A percentile compares a stretch with the other conserved stretches of the same genome.
Conservation (phyloP, 495 filamentous ascomycete species). For the Hypoxylon fragiforme region DNA sequence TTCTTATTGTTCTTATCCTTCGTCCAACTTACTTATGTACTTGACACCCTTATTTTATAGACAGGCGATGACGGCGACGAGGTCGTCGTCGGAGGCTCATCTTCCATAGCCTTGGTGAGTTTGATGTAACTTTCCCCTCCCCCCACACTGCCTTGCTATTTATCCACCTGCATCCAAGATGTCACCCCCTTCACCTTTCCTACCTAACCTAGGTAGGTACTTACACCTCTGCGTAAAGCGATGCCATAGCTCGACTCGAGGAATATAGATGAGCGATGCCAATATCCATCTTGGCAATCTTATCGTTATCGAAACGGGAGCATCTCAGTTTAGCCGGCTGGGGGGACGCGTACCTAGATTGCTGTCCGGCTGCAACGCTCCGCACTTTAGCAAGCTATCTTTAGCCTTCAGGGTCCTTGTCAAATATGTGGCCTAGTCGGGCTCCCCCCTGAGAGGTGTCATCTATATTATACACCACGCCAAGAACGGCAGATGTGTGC, state of each 20-base stretch:
- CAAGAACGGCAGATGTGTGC: slow-evolving; percentile 40
- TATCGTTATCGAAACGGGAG: slow-evolving; percentile 34
- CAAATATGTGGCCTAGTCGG: slow-evolving; percentile 19
- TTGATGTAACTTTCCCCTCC: slow-evolving; percentile 33
- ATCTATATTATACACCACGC: slow-evolving; percentile 35
- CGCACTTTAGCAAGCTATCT: slow-evolving; percentile 25
- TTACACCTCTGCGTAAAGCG: slow-evolving; percentile 20
- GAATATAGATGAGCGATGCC: slow-evolving; percentile 12
- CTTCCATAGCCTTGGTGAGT: slow-evolving; percentile 28
- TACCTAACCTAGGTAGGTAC: slow-evolving; percentile 22
- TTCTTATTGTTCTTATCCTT: no score
- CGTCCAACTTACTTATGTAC: no score
- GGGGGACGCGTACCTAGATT: slow-evolving; percentile 22
- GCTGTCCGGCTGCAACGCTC: slow-evolving; percentile 31
- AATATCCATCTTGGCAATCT: slow-evolving; percentile 38
- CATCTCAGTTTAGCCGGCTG: slow-evolving; percentile 27
- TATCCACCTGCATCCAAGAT: slow-evolving; percentile 32
- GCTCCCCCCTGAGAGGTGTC: slow-evolving; percentile 23
- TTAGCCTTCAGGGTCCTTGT: slow-evolving; percentile 19
- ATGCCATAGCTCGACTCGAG: neutral
- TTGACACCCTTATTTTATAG: slow-evolving; percentile 23
- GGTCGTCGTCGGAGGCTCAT: slow-evolving; percentile 26
- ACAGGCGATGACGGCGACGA: slow-evolving; percentile 14
- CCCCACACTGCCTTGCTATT: slow-evolving; percentile 28
- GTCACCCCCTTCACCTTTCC: slow-evolving; percentile 12